Conservation (phyloP, 78 protist genomes). For the Dictyostelium firmibasis region DNA sequence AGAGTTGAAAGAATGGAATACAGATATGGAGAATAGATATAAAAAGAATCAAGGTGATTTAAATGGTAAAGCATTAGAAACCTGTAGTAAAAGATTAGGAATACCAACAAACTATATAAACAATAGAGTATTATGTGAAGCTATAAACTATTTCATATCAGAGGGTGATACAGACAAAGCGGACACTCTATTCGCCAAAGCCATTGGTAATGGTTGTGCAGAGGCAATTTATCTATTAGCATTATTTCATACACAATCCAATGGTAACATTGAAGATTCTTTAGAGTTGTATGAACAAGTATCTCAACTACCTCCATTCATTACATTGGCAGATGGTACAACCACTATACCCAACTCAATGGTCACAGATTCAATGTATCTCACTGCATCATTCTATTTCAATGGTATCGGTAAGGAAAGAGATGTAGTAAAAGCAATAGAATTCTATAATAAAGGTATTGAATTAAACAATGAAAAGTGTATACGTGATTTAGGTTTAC, state of each 20-base stretch:
- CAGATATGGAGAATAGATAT: not conserved
- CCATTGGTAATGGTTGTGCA: not conserved
- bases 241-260: not conserved
- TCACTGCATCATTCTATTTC: not conserved
- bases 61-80: not conserved
- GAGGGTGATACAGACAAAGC: not conserved
- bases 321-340: not conserved
- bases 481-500: not conserved
- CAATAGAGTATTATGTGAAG: not conserved
- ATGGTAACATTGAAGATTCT: not conserved
- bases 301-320: not conserved
- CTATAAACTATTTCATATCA: not conserved
- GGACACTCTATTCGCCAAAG: not conserved
- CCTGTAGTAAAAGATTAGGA: not conserved
- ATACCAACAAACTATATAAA: not conserved
- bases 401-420: not conserved
- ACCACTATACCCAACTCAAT: not conserved
- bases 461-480: not conserved
- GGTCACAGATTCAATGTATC: not conserved
- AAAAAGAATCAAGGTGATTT: not conserved
- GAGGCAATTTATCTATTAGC: not conserved
- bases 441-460: not conserved
- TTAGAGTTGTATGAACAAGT: not conserved
- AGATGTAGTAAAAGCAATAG: not conserved
- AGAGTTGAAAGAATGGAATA: not conserved